A percentile compares a stretch with the other conserved stretches of the same genome.
phyloP scores from a whole-genome alignment of 2,329 filamentous ascomycete species.

The Paraphaeosphaeria minitans region DNA sequence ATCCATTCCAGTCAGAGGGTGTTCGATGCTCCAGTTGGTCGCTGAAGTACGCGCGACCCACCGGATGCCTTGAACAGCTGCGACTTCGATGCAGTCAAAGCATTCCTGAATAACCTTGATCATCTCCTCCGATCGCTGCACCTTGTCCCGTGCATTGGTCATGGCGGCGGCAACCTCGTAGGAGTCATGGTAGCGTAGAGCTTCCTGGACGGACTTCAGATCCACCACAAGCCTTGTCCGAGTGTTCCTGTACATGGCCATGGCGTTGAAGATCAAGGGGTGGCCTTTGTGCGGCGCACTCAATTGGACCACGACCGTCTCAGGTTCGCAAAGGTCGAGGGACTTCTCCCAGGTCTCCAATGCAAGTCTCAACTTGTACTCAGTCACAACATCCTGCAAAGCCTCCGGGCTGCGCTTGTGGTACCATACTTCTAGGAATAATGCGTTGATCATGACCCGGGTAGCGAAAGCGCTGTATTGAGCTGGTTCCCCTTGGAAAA shows the following conservation, averaged over 20 bases:
- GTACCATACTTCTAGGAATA: conserved; percentile 98
- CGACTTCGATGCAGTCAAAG: conserved; percentile 96
- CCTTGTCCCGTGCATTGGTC: conserved; percentile 90
- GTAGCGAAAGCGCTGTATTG: conserved; percentile 97
- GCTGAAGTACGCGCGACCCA: conserved; percentile 98
- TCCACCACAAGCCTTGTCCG: conserved; percentile 92
- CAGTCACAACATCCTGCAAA: conserved; percentile 93
- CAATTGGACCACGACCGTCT: conserved; percentile 84
- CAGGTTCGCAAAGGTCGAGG: conserved; percentile 88
- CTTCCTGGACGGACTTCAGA: conserved; percentile 93
- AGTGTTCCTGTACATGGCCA: conserved; percentile 95
- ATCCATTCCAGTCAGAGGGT: conserved; percentile 94
- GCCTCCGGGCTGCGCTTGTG: conserved; percentile 98
- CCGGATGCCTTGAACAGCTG: conserved; percentile 89
- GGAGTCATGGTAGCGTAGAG: conserved; percentile 92
- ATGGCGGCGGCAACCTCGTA: conserved; percentile 97
- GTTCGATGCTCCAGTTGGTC: conserved; percentile 98
- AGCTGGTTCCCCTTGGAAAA: conserved; percentile 90
- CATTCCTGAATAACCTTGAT: conserved; percentile 98
- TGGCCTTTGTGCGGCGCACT: conserved; percentile 96
- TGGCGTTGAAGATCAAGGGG: conserved; percentile 95
- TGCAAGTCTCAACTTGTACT: conserved; percentile 95
- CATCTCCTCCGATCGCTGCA: conserved; percentile 96
- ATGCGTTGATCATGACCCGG: conserved; percentile 96
- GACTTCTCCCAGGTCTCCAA: conserved; percentile 99